These are phyloP conservation scores for Streptanthus diversifolius DNA, from an alignment of 345 rosid genomes.

Conservation along the genomic window DNA sequence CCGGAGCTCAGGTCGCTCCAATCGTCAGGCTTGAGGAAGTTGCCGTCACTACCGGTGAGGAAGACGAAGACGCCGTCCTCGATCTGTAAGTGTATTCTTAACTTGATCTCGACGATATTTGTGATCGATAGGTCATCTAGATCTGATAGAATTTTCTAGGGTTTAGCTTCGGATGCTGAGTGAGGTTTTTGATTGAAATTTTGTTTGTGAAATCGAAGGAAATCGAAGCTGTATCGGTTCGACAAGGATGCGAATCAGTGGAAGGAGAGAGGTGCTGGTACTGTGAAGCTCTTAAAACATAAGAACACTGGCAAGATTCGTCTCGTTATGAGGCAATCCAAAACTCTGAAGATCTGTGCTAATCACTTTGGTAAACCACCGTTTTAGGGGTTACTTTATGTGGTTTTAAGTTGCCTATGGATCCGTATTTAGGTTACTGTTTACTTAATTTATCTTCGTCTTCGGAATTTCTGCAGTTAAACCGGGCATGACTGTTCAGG, in stretches of 20 bases:
- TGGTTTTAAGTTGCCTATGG: background rate
- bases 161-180: background rate
- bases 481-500: conserved; percentile 51
- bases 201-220: conserved; percentile 43
- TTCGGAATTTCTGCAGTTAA: conserved; percentile 38
- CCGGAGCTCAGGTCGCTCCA: conserved; percentile 94
- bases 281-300: conserved; percentile 84
- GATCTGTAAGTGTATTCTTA: conserved; percentile 56
- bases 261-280: conserved; percentile 96
- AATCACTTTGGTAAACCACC: conserved; percentile 65
- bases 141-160: conserved; percentile 22
- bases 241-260: conserved; percentile 89
- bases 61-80: conserved; percentile 72
- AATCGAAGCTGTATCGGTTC: conserved; percentile 82
- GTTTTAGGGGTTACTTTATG: background rate
- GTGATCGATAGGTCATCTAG: background rate
- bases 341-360: conserved; percentile 98
- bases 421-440: background rate
- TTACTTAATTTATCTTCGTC: background rate
- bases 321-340: conserved; percentile 88
- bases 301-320: conserved; percentile 74
- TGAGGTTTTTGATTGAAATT: background rate
- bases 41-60: conserved; percentile 85
- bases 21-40: conserved; percentile 86
- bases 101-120: background rate